Evolutionary conservation across 2,329 filamentous ascomycete species (phyloP).

Genomic region (Sporothrix dimorphospora): DNA sequence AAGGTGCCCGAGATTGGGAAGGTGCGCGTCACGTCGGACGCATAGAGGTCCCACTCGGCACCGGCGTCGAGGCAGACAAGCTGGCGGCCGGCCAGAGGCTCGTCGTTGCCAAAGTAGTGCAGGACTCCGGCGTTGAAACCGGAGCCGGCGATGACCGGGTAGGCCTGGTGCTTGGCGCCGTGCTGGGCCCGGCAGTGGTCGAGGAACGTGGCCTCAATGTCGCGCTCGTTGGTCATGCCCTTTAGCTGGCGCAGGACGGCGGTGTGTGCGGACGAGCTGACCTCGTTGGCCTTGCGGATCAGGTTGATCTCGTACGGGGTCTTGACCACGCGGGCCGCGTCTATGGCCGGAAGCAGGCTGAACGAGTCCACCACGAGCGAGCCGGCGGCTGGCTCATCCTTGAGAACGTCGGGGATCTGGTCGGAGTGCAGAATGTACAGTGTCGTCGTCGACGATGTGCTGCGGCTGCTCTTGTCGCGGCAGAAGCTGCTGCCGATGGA

Average conservation of each 20-base stretch:
- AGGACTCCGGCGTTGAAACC: constrained; percentile 82
- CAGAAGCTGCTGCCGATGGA: constrained; percentile 33
- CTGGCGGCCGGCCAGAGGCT: constrained; percentile 68
- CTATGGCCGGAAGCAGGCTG: constrained; percentile 70
- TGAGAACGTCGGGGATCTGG: constrained; percentile 36
- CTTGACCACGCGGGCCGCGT: constrained; percentile 80
- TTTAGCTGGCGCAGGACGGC: constrained; percentile 68
- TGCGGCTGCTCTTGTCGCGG: constrained; percentile 23
- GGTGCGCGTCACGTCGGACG: constrained; percentile 86
- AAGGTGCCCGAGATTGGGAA: constrained; percentile 76
- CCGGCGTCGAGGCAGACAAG: constrained; percentile 86
- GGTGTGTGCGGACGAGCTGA: constrained; percentile 77
- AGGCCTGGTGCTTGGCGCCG: constrained; percentile 78
- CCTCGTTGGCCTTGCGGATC: constrained; percentile 77
- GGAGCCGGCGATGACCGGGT: constrained; percentile 84
- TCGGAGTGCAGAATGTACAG: constrained; percentile 50
- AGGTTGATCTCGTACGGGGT: constrained; percentile 82
- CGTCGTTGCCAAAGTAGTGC: constrained; percentile 83
- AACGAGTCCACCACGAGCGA: constrained; percentile 50
- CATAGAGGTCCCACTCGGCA: constrained; percentile 82
- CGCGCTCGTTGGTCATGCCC: constrained; percentile 72
- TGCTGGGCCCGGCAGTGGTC: constrained; percentile 67
- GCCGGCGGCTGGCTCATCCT: not conserved
- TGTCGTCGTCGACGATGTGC: constrained; percentile 32
- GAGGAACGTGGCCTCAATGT: constrained; percentile 79